Evolutionary conservation across 139 green algal genomes (phyloP), one percentile per base, ranked within the genome.

Genomic region (Tetraselmis striata): DNA sequence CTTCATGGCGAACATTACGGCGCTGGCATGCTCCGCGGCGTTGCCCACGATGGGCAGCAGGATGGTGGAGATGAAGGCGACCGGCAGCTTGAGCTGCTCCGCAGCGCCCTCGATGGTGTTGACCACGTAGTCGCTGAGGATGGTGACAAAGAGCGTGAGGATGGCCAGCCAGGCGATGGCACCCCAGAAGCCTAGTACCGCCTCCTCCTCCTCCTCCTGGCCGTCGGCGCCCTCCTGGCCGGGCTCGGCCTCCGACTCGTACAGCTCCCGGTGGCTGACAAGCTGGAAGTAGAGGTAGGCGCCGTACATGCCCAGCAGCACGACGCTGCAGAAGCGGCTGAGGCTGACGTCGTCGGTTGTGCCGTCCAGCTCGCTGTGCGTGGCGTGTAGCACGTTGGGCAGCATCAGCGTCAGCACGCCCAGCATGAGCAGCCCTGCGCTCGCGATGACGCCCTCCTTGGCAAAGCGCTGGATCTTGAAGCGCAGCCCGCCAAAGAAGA

Each of bases 261-360:
- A 92, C 27, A 88, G 76, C 74, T 93, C 78, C 23, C 83, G 89
- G 82, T 94, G 90, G 77, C 87, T 91, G 67, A 85, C 82, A 2
- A 94, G 82, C 83, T 96, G 93, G 77, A 96, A 96, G 32, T 93
- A 84, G 32, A 96, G 82, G 84, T 90, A 96, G 27, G 86, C 77
- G 30, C 75, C 79, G 83, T 96, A 96, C 32, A 87, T 88, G 0
- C 89, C 23, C 28, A 96, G 87, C 86, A 96, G 86, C 22, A 95
- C 82, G 28, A 91, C 29, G 29, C 78, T 88, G 81, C 90, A 89
- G 83, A 95, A 94, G 30, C 93, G 84, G 1, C 84, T 90, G 45
- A 67, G 45, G 18, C 23, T 28, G 11, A 91, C 45, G 31, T 90
- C 87, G 2, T 59, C 84, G 1, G 28, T 59, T 2, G 32, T 59